Conservation (phyloP, 164 flowering plant species). For the Houttuynia cordata region DNA sequence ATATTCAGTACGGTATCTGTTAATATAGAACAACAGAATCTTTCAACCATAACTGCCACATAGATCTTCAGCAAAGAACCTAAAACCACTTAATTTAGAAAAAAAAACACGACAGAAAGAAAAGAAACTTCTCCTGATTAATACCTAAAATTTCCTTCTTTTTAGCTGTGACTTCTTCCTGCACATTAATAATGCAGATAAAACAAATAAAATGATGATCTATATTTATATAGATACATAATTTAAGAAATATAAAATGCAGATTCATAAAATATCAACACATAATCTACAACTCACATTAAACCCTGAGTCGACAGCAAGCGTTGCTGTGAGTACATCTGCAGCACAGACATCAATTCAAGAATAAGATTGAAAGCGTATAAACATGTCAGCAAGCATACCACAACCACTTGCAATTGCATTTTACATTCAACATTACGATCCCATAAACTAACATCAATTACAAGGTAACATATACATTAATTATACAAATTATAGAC, state of each 20-base stretch:
- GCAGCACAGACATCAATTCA: slow-evolving; percentile 16
- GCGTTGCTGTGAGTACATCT: slow-evolving; percentile 77
- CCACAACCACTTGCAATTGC: neutral
- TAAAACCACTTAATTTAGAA: neutral
- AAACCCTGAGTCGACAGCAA: slow-evolving; percentile 42
- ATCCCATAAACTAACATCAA: too few species aligned
- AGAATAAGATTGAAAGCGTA: neutral
- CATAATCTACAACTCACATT: slow-evolving; percentile 37
- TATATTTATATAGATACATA: neutral
- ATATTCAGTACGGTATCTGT: slow-evolving; percentile 70
- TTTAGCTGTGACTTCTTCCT: slow-evolving; percentile 68
- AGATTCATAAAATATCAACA: neutral
- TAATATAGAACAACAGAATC: slow-evolving; percentile 4
- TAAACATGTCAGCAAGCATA: neutral
- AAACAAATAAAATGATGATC: neutral
- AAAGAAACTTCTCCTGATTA: neutral
- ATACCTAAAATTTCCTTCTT: slow-evolving; percentile 69
- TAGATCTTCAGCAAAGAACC: neutral
- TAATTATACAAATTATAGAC: too few species aligned
- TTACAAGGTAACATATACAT: too few species aligned
- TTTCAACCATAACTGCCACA: slow-evolving; percentile 2
- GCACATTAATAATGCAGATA: slow-evolving; percentile 12
- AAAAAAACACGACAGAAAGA: neutral
- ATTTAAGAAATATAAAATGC: slow-evolving; percentile 2
- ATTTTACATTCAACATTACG: too few species aligned